A percentile compares a stretch with the other conserved stretches of the same genome.
Conservation (phyloP, 208 protist species). For the Leishmania amazonensis region DNA sequence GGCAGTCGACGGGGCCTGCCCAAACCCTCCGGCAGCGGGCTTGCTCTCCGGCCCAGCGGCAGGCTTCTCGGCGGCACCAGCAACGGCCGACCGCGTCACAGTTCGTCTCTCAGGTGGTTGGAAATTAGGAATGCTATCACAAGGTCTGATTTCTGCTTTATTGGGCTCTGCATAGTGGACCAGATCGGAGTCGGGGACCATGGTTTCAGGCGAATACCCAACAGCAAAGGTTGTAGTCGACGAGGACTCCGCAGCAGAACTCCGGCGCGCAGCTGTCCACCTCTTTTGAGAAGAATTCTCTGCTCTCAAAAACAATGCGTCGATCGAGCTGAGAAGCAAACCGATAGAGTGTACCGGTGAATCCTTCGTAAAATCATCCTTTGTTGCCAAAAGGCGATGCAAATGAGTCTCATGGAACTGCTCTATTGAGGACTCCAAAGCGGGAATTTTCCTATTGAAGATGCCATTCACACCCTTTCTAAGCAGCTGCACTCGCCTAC, state of each 20-base stretch:
- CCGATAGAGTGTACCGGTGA: slow-evolving; percentile 16
- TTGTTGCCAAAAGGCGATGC: slow-evolving; percentile 15
- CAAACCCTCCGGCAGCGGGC: background rate
- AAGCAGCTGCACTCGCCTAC: slow-evolving; percentile 11
- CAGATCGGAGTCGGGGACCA: background rate
- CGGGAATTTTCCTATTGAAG: slow-evolving; percentile 17
- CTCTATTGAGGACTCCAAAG: slow-evolving; percentile 25
- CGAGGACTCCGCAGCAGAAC: background rate
- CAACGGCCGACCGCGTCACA: background rate
- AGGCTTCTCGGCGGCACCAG: background rate
- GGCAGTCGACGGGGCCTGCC: too few relatives aligned
- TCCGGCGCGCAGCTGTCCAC: slow-evolving; percentile 2
- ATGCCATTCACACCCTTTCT: slow-evolving; percentile 14
- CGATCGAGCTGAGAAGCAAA: slow-evolving; percentile 21
- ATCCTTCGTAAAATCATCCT: slow-evolving; percentile 1
- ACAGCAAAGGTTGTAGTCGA: slow-evolving; percentile 7
- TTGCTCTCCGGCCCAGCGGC: slow-evolving; percentile 3
- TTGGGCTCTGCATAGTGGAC: background rate
- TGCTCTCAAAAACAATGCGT: slow-evolving; percentile 11
- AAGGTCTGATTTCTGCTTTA: background rate
- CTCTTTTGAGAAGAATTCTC: background rate
- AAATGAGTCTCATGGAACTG: slow-evolving; percentile 33
- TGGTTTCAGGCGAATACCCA: slow-evolving; percentile 20
- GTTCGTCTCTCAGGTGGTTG: background rate
- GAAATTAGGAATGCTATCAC: background rate